Conservation (phyloP, 2,329 filamentous ascomycete genomes). For the Thielaviopsis ethacetica region DNA sequence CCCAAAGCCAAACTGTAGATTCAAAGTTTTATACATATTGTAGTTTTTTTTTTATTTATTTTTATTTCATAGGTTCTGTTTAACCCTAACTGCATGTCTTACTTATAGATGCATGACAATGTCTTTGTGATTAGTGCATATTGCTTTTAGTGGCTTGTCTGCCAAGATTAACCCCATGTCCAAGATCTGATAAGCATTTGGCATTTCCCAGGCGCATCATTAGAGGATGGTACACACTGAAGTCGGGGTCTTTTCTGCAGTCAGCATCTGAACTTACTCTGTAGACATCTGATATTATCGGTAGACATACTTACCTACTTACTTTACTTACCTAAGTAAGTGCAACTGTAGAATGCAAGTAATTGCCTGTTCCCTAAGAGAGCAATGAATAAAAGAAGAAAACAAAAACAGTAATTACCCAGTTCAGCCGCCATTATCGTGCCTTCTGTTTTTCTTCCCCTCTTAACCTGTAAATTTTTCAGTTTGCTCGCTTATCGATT, state of each 20-base stretch:
- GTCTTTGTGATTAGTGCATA: not conserved
- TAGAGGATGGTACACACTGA: not conserved
- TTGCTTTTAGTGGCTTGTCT: not conserved
- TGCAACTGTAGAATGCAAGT: too few species aligned
- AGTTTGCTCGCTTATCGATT: not conserved
- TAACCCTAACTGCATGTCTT: not conserved
- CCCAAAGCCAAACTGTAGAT: slow-evolving; percentile 22
- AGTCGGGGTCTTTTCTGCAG: not conserved
- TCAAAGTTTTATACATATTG: not conserved
- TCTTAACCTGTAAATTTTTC: not conserved
- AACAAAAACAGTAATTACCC: too few species aligned
- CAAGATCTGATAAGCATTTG: not conserved
- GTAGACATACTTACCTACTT: too few species aligned
- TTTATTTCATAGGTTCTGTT: too few species aligned
- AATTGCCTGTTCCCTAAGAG: too few species aligned
- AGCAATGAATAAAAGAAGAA: too few species aligned
- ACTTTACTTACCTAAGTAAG: too few species aligned
- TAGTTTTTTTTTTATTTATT: not conserved
- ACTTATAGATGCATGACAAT: not conserved
- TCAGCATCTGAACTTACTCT: too few species aligned
- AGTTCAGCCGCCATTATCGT: not conserved
- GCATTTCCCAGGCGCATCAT: too few species aligned
- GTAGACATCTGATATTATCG: too few species aligned
- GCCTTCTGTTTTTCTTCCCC: not conserved
- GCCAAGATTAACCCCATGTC: not conserved